phyloP scores from a whole-genome alignment of 2,329 filamentous ascomycete species.

The Geosmithia flava region DNA sequence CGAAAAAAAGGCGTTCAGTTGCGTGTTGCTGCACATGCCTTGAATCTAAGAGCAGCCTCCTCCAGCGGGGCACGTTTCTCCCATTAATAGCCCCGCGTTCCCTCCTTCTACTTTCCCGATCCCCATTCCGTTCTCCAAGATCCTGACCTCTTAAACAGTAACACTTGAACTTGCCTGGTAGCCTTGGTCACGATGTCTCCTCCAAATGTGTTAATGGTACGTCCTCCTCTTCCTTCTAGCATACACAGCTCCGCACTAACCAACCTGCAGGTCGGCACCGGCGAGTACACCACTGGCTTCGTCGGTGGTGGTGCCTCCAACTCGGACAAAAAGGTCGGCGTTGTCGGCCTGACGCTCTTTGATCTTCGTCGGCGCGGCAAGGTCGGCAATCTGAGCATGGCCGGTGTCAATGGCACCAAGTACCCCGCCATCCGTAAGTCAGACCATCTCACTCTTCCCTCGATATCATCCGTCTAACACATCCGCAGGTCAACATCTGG shows the following conservation, averaged over 20 bases:
- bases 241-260: background rate
- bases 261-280: slow-evolving; percentile 59
- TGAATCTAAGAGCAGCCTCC: background rate
- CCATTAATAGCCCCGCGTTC: slow-evolving; percentile 6
- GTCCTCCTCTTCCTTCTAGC: slow-evolving; percentile 6
- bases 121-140: background rate
- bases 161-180: slow-evolving; percentile 1
- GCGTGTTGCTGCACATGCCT: background rate
- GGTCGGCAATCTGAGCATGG: slow-evolving; percentile 78
- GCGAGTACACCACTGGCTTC: slow-evolving; percentile 94
- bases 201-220: slow-evolving; percentile 57
- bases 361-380: slow-evolving; percentile 82
- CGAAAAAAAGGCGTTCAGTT: background rate
- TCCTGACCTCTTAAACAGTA: background rate
- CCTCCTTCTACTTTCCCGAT: slow-evolving; percentile 1
- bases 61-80: slow-evolving; percentile 7
- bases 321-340: slow-evolving; percentile 93
- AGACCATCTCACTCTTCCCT: background rate
- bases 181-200: slow-evolving; percentile 32
- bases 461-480: background rate
- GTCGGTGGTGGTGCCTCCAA: slow-evolving; percentile 72
- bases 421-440: slow-evolving; percentile 76
- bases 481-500: slow-evolving; percentile 54
- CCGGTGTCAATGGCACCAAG: slow-evolving; percentile 77
- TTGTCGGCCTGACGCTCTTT: slow-evolving; percentile 81